Base-by-base conservation (phyloP, 768 basidiomycete species). In the Boletellus ananas region DNA sequence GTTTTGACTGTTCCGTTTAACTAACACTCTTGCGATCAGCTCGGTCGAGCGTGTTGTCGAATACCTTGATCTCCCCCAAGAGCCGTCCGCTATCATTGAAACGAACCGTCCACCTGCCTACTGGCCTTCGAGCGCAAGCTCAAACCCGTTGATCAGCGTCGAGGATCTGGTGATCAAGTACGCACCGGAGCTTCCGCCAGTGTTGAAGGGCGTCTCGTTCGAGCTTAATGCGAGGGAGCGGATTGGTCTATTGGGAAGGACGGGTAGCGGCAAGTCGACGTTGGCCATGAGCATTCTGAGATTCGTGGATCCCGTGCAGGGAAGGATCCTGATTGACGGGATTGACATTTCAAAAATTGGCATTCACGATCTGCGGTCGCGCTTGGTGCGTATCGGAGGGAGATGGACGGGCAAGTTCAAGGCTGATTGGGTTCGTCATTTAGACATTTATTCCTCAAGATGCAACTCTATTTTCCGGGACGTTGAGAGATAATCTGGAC, bases 31-130 rank as follows among this genome's bases (percentile, higher is more conserved):
- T 13, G 6, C 11, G 10, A 37, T 13, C 45, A 90, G 88, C 72
- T 87, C 90, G 12, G 90, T 95, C 5, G 93, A 97, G 66, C 87
- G 94, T 51, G 78, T 94, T 13, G 83, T 91, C 7, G 93, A 95
- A 73, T 95, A 94, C 72, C 81, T 95, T 21, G 80, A 90, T 45
- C 76, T 96, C 6, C 91, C 91, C 0, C 90, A 92, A 65, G 92
- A 95, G 62, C 87, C 94, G 0, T 83, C 90, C 3, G 75, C 84
- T 0, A 61, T 86, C 50, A 85, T 93, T 43, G 85, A 91, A 56
- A 77, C 78, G 0, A 79, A 78, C 49, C 80, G 89, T 7, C 85
- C 84, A 1, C 94, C 94, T 1, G 94, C 93, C 0, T 94, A 94
- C 61, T 96, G 94, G 94, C 94, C 94, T 0, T 91, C 91, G 0